A percentile compares a stretch with the other conserved stretches of the same genome.
phyloP scores from a whole-genome alignment of 331 rosid species.

The Malus hybrid region DNA sequence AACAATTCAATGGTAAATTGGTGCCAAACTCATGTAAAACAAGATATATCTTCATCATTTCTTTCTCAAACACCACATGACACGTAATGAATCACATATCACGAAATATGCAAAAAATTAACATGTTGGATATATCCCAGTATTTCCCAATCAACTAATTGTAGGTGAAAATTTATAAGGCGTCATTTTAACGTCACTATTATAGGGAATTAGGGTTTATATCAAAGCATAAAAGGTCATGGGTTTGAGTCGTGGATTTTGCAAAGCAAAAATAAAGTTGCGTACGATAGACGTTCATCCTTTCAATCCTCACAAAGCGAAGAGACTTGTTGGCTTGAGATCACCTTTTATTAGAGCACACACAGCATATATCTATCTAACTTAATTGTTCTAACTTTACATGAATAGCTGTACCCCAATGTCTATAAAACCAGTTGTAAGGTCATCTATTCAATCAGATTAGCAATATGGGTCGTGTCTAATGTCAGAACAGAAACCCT shows the following conservation, averaged over 20 bases:
- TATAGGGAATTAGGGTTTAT: not conserved
- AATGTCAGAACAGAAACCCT: slow-evolving; percentile 13
- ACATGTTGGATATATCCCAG: not conserved
- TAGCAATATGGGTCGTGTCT: not conserved
- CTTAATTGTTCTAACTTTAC: not conserved
- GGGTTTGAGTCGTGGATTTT: too few species aligned
- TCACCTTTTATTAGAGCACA: not conserved
- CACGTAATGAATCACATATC: not conserved
- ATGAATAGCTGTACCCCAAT: not conserved
- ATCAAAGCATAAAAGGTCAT: too few species aligned
- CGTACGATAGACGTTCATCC: too few species aligned
- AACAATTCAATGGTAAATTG: not conserved
- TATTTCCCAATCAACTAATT: not conserved
- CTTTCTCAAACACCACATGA: not conserved
- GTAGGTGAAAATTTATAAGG: not conserved
- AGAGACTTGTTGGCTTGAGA: too few species aligned
- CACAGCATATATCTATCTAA: not conserved
- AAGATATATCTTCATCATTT: too few species aligned
- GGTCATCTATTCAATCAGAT: slow-evolving; percentile 8
- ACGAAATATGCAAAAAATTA: not conserved
- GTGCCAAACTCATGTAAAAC: not conserved
- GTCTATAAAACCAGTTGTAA: not conserved
- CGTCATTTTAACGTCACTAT: not conserved
- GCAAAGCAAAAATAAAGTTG: too few species aligned
- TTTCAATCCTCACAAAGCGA: too few species aligned